Evolutionary conservation across 106 monocot species (phyloP), one percentile per base, ranked within the genome.

Genomic region (Acorus gramineus): DNA sequence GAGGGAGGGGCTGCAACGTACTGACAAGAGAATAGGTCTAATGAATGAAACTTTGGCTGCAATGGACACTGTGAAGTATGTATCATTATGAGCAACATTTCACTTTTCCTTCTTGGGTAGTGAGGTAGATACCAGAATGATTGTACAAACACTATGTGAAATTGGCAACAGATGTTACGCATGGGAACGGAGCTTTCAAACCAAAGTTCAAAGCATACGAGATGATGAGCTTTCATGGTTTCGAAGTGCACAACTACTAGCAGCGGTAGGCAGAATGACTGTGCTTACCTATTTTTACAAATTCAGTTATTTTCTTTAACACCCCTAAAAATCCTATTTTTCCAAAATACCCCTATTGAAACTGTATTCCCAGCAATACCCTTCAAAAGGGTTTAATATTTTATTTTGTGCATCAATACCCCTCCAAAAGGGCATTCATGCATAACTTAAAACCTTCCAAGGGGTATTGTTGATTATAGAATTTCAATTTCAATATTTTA

Each of bases 21-120:
- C 92, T 56, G 98, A 98, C 79, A 98, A 83, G 72, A 71, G 98
- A 53, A 98, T 98, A 64, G 83, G 98, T 48, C 82, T 98, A 42
- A 98, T 98, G 98, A 98, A 98, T 78, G 98, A 98, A 82, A 66
- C 92, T 57, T 77, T 98, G 75, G 91, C 92, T 73, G 98, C 98
- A 9, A 98, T 92, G 98, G 98, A 98, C 56, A 86, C 81, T 44
- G 85, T 98, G 60, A 98, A 98, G 98, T 98, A 86, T 76, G 95
- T 53, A 46, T 44, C 50, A 53, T 57, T 50, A 14, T 13, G 14
- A 8, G 11, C 45, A 53, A 54, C 12, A 8, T 13, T 53, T 62
- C 46, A 8, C 9, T 53, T 62, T 14, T 28, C 28, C 28, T 28
- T 28, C 28, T 28, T 28, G 28, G 28, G 28, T 28, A 28, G 28